Percentiles rank a stretch among this genome's conserved stretches.
phyloP scores from a whole-genome alignment of 768 basidiomycete genomes.

The Lactifluus piperatus region DNA sequence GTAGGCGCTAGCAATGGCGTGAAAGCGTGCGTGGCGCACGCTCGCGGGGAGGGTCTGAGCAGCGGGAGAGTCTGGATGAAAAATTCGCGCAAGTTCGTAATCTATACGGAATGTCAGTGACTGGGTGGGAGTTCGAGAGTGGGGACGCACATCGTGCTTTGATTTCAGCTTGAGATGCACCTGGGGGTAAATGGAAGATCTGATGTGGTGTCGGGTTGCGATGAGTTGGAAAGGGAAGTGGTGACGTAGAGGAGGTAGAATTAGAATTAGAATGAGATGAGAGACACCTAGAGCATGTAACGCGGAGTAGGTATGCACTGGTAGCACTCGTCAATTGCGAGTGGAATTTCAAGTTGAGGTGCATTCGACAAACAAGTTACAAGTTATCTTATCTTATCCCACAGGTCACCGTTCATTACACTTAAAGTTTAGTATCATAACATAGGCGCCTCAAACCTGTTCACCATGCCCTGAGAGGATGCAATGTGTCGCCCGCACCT shows the following conservation, averaged over 20 bases:
- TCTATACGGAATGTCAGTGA: conserved; percentile 32
- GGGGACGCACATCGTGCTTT: conserved; percentile 56
- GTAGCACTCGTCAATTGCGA: neutral
- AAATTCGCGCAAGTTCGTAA: conserved; percentile 61
- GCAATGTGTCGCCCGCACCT: too few relatives aligned
- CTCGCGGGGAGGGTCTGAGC: conserved; percentile 34
- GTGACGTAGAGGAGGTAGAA: conserved; percentile 20
- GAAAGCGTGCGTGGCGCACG: conserved; percentile 52
- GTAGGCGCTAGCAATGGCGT: conserved; percentile 56
- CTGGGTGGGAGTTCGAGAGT: neutral
- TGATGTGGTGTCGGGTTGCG: conserved; percentile 55
- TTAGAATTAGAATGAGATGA: conserved; percentile 9
- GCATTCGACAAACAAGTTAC: neutral
- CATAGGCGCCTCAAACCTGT: too few relatives aligned
- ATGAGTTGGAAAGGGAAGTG: conserved; percentile 44
- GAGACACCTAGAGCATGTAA: neutral
- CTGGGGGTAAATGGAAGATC: conserved; percentile 56
- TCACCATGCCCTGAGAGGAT: too few relatives aligned
- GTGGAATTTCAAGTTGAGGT: neutral
- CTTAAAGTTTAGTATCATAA: too few relatives aligned
- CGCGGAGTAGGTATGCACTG: neutral
- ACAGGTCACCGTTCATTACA: too few relatives aligned
- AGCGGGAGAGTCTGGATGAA: conserved; percentile 60
- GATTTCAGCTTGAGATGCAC: conserved; percentile 51
- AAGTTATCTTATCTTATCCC: neutral